These are phyloP conservation scores for Arthroderma sp. DNA, from an alignment of 2,329 filamentous ascomycete species.

Conservation along the genomic window DNA sequence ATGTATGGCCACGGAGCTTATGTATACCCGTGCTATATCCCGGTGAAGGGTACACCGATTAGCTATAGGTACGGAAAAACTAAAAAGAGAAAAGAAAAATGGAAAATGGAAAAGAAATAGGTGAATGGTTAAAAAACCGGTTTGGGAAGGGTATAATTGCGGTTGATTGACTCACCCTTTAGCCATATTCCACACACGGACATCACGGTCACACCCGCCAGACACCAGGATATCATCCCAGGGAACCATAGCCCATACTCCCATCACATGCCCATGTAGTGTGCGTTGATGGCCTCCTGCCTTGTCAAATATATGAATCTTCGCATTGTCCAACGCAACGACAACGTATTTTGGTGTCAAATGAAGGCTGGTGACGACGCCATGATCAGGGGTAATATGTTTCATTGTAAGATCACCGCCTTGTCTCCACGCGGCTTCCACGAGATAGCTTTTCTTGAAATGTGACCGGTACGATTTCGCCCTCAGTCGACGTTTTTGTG, in stretches of 20 bases:
- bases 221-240: constrained; percentile 93
- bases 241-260: constrained; percentile 98
- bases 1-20: constrained; percentile 85
- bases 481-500: constrained; percentile 31
- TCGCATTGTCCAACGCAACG: constrained; percentile 91
- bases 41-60: not conserved
- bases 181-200: constrained; percentile 90
- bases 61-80: not conserved
- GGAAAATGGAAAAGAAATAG: constrained; percentile 9
- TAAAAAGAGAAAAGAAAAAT: not conserved
- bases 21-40: constrained; percentile 55
- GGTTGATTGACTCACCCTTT: constrained; percentile 52
- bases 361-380: constrained; percentile 90
- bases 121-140: not conserved
- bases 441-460: constrained; percentile 94
- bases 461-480: constrained; percentile 81
- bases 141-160: not conserved
- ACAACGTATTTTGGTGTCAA: constrained; percentile 94
- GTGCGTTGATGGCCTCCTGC: constrained; percentile 79
- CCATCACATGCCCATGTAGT: constrained; percentile 92
- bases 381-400: constrained; percentile 91
- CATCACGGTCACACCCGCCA: constrained; percentile 90
- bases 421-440: constrained; percentile 91
- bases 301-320: constrained; percentile 95
- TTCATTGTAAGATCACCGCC: constrained; percentile 72